phyloP scores from a whole-genome alignment of 2,329 filamentous ascomycete genomes.

The Botryotinia calthae region DNA sequence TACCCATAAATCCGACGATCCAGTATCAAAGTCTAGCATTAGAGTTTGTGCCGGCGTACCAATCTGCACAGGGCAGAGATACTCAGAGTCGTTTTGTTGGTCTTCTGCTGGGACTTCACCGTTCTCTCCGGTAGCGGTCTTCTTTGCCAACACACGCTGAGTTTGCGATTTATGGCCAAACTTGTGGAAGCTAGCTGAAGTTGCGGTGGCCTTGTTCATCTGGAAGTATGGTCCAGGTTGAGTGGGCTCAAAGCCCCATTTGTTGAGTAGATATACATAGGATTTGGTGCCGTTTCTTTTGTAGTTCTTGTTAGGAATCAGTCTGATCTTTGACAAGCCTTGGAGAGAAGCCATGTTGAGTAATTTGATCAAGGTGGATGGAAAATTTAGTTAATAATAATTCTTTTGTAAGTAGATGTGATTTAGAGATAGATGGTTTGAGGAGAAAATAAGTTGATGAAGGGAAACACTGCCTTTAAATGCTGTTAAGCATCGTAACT shows the following conservation, averaged over 20 bases:
- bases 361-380: background rate
- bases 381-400: background rate
- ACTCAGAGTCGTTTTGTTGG: slow-evolving; percentile 64
- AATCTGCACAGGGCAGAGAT: slow-evolving; percentile 62
- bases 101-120: slow-evolving; percentile 59
- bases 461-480: slow-evolving; percentile 4
- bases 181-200: slow-evolving; percentile 47
- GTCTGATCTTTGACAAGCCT: slow-evolving; percentile 45
- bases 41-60: slow-evolving; percentile 63
- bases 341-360: slow-evolving; percentile 36
- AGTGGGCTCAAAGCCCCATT: slow-evolving; percentile 62
- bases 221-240: slow-evolving; percentile 60
- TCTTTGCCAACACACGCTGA: slow-evolving; percentile 49
- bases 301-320: slow-evolving; percentile 59
- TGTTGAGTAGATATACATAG: slow-evolving; percentile 59
- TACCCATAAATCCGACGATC: slow-evolving; percentile 69
- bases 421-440: background rate
- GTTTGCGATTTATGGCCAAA: slow-evolving; percentile 49
- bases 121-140: slow-evolving; percentile 39
- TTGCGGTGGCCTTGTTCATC: slow-evolving; percentile 42
- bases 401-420: background rate
- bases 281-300: slow-evolving; percentile 58
- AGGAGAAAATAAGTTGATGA: background rate
- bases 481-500: background rate
- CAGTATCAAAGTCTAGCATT: slow-evolving; percentile 67